phyloP scores from a whole-genome alignment of 495 filamentous ascomycete species.

The Amphirosellinia nigrospora region DNA sequence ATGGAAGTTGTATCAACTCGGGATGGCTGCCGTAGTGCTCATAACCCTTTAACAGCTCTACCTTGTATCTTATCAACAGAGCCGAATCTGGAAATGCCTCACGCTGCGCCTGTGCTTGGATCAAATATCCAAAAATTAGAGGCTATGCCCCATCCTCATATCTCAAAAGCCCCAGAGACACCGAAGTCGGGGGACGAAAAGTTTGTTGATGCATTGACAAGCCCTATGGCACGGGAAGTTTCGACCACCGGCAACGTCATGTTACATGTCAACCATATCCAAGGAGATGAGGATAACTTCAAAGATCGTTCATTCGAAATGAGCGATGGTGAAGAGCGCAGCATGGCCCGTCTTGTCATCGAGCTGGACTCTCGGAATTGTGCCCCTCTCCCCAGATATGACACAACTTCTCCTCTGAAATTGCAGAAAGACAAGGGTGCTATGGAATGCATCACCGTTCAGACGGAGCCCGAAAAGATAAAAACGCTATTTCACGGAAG shows the following conservation, averaged over 20 bases:
- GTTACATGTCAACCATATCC: neutral
- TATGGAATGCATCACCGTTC: conserved; percentile 31
- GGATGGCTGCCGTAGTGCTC: neutral
- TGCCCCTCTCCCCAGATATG: conserved; percentile 29
- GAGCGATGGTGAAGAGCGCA: conserved; percentile 53
- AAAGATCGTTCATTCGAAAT: conserved; percentile 47
- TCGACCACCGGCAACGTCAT: conserved; percentile 21
- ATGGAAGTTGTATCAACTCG: conserved; percentile 13
- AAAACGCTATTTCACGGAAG: conserved; percentile 20
- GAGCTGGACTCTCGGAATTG: conserved; percentile 49
- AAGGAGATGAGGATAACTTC: conserved; percentile 1
- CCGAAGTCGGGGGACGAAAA: conserved; percentile 48
- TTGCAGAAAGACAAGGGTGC: neutral
- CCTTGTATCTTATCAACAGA: neutral
- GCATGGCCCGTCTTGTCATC: conserved; percentile 51
- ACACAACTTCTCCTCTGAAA: conserved; percentile 35
- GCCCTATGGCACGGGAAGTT: conserved; percentile 32
- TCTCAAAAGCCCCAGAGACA: conserved; percentile 32
- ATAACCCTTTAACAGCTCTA: neutral
- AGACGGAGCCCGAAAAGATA: conserved; percentile 24
- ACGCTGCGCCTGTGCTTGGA: neutral
- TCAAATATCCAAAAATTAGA: conserved; percentile 20
- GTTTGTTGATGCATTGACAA: conserved; percentile 56
- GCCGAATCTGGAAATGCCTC: neutral
- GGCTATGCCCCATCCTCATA: conserved; percentile 18